Base-by-base conservation (phyloP, 129 eudicot genomes). In the Artemisia annua region DNA sequence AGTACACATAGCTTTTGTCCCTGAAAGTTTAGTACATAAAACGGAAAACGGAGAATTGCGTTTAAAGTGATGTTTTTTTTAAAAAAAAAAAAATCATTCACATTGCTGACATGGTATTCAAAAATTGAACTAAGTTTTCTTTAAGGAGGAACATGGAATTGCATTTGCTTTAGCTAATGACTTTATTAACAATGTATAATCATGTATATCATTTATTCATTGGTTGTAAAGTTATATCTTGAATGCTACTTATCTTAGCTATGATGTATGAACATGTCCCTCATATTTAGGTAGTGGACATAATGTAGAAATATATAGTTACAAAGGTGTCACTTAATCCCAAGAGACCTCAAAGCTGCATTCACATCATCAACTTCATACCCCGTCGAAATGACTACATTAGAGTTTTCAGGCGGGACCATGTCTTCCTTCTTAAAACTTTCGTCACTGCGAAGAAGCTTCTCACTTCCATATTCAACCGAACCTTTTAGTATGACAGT, bases 381-480 rank as follows among this genome's bases (percentile, higher is more conserved):
- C 49, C 92, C 96, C 63, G 83, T 74, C n/a, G 86, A 70, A 43
- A 78, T 20, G 75, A 74, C 64, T 50, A 80, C 73, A 75, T 50
- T 82, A 26, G 81, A 67, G 88, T 78, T 84, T 66, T 89, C 89
- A 62, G 66, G 56, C 15, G 85, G 82, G 69, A 82, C 79, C 74
- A 82, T 48, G 35, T 84, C 96, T 57, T 84, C 87, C 65, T 75
- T 86, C 65, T 81, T 86, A 71, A 79, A 83, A 76, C 86, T 78
- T 50, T 89, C 88, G 57, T 75, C 83, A 16, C 82, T 56, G 17
- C 86, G 85, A 48, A 79, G 82, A 63, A 80, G 78, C 82, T 61
- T 80, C 80, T 89, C 90, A 67, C 86, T 84, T 11, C 78, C 86
- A 74, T 73, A 79, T 62, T 86, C 90, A 17, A 77, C 90, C 1